Conservation (phyloP, 2,329 filamentous ascomycete species). For the Cladobotryum mycophilum region DNA sequence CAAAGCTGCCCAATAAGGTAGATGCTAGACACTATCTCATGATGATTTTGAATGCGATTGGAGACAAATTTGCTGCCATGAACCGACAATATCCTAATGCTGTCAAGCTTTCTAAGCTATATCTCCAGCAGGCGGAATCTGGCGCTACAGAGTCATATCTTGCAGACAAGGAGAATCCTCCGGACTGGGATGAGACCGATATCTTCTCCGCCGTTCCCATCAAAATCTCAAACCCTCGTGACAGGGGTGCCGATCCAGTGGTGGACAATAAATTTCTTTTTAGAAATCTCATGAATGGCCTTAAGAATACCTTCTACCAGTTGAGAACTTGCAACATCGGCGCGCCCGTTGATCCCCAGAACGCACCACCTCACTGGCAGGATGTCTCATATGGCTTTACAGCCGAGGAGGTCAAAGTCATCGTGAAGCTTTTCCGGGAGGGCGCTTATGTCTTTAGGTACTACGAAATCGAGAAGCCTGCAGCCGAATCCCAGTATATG, state of each 20-base stretch:
- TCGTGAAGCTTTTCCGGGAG: slow-evolving; percentile 95
- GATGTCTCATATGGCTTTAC: slow-evolving; percentile 96
- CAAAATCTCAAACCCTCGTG: slow-evolving; percentile 85
- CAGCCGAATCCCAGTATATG: slow-evolving; percentile 64
- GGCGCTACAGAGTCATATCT: slow-evolving; percentile 68
- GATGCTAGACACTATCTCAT: slow-evolving; percentile 94
- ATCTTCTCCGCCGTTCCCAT: slow-evolving; percentile 96
- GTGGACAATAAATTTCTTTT: slow-evolving; percentile 97
- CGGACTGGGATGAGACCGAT: slow-evolving; percentile 97
- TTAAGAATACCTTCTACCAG: slow-evolving; percentile 96
- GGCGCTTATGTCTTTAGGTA: slow-evolving; percentile 95
- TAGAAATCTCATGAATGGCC: slow-evolving; percentile 88
- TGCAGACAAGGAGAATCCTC: slow-evolving; percentile 70
- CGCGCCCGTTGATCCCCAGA: slow-evolving; percentile 64
- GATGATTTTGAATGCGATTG: slow-evolving; percentile 96
- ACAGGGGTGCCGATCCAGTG: slow-evolving; percentile 83
- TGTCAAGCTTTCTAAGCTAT: slow-evolving; percentile 80
- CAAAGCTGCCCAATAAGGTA: slow-evolving; percentile 84
- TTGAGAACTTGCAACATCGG: slow-evolving; percentile 81
- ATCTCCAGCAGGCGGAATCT: slow-evolving; percentile 61
- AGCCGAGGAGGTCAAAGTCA: slow-evolving; percentile 91
- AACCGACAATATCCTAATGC: slow-evolving; percentile 93
- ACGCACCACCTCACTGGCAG: slow-evolving; percentile 83
- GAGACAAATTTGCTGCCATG: slow-evolving; percentile 97
- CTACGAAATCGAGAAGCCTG: slow-evolving; percentile 81